A percentile compares a stretch with the other conserved stretches of the same genome.
Conservation (phyloP, 768 basidiomycete genomes). For the Tylopilus plumbeoviolaceoides region DNA sequence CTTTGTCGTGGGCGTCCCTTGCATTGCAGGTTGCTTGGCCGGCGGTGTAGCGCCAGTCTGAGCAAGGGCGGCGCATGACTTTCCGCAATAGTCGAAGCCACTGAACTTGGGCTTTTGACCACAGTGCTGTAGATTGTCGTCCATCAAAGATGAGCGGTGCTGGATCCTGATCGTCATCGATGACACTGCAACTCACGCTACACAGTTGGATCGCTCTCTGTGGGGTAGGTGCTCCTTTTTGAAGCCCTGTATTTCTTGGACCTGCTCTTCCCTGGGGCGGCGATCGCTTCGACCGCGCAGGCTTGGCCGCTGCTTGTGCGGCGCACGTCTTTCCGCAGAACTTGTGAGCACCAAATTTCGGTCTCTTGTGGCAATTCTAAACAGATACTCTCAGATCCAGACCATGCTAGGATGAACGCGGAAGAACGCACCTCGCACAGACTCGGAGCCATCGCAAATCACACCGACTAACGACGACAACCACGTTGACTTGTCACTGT, state of each 20-base stretch:
- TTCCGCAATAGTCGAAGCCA: conserved; percentile 59
- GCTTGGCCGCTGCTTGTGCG: conserved; percentile 35
- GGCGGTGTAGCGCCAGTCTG: conserved; percentile 34
- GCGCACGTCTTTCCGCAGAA: conserved; percentile 57
- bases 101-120: conserved; percentile 60
- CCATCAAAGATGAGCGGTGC: conserved; percentile 18
- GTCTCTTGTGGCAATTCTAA: conserved; percentile 52
- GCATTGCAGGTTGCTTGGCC: conserved; percentile 12
- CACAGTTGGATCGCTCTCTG: conserved; percentile 24
- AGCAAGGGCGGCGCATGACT: conserved; percentile 49
- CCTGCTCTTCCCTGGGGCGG: conserved; percentile 11
- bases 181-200: conserved; percentile 22
- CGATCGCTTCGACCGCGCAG: conserved; percentile 10
- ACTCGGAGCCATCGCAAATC: conserved; percentile 24
- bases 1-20: conserved; percentile 14
- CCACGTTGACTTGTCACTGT: conserved; percentile 7
- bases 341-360: conserved; percentile 51
- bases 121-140: conserved; percentile 37
- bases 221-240: conserved; percentile 12
- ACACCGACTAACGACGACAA: conserved; percentile 4
- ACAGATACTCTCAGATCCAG: conserved; percentile 1
- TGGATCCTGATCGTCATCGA: conserved; percentile 27
- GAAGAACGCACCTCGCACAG: conserved; percentile 29
- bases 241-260: conserved; percentile 10
- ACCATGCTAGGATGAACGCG: neutral